Conservation (phyloP, 2,329 filamentous ascomycete genomes). For the Trichoderma sp. region DNA sequence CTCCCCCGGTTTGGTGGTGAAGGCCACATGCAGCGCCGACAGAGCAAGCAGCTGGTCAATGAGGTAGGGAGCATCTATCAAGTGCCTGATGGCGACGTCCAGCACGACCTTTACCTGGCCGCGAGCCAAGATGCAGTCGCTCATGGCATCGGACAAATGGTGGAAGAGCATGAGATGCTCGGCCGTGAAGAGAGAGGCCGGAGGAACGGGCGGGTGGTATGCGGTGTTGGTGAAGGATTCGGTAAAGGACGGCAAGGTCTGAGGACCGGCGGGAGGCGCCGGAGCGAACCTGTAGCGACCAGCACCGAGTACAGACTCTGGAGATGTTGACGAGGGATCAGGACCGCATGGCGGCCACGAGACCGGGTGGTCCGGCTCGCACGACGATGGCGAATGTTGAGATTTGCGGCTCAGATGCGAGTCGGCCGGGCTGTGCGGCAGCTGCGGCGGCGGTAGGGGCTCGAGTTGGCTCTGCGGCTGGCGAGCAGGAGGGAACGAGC, state of each 20-base stretch:
- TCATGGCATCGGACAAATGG: constrained; percentile 32
- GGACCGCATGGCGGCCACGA: constrained; percentile 2
- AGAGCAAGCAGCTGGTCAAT: constrained; percentile 48
- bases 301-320: constrained; percentile 11
- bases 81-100: constrained; percentile 34
- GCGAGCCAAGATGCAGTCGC: constrained; percentile 24
- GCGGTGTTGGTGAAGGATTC: constrained; percentile 20
- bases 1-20: constrained; percentile 22
- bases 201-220: constrained; percentile 23
- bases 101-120: constrained; percentile 27
- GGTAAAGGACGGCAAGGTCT: constrained; percentile 20
- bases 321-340: not conserved
- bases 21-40: constrained; percentile 40
- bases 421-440: constrained; percentile 16
- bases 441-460: not conserved
- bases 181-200: constrained; percentile 33
- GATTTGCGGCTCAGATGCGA: constrained; percentile 14
- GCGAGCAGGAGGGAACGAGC: constrained; percentile 32
- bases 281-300: constrained; percentile 11
- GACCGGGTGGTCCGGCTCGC: constrained; percentile 14
- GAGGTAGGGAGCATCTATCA: constrained; percentile 40
- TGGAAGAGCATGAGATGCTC: constrained; percentile 41
- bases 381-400: constrained; percentile 16
- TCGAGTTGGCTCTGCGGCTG: constrained; percentile 14
- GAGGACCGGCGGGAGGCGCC: not conserved